Base-by-base conservation (phyloP, 257 asterid species). In the Craterostigma plantagineum region DNA sequence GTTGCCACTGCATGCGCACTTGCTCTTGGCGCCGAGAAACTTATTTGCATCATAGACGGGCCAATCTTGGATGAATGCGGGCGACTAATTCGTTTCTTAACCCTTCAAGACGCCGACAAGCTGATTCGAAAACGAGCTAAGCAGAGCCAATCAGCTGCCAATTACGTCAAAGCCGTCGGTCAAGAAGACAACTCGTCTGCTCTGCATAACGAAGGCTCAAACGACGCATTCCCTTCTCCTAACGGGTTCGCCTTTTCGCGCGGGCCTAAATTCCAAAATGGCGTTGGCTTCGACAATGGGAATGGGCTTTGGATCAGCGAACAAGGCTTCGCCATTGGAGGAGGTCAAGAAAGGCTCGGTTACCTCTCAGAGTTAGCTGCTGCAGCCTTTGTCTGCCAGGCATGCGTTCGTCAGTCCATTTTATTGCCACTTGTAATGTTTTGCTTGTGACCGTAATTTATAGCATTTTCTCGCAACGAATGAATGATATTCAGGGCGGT, bases 311-410 rank as follows among this genome's bases (percentile, higher is more conserved):
- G 93, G 93, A 64, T 81, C 27, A 57, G 69, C 14, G 95, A 79
- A 67, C 93, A 77, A 66, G 98, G 95, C 56, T 83, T 83, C 42
- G 95, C 95, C 14, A 71, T 90, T 55, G 98, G 98, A 45, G n/a
- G n/a, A n/a, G 98, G 94, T 54, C 94, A 76, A 64, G 98, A 90
- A 70, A 72, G 87, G 63, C 62, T 72, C 60, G 98, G 98, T 49
- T 79, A 79, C 63, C 81, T 77, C 44, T 79, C 92, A n/a, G 98
- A 90, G 58, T 56, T 90, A 62, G 95, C 94, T 36, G 98, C 98
- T 16, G 98, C 98, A 45, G 90, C 98, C 50, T 90, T 79, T 71
- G 98, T 83, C 57, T 90, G 98, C 71, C 75, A 79, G 65, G 98
- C 82, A 53, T 53, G 81, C 56, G 6, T 23, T 35, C 17, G 9